phyloP scores from a whole-genome alignment of 768 basidiomycete species.

The Mycena latifolia region DNA sequence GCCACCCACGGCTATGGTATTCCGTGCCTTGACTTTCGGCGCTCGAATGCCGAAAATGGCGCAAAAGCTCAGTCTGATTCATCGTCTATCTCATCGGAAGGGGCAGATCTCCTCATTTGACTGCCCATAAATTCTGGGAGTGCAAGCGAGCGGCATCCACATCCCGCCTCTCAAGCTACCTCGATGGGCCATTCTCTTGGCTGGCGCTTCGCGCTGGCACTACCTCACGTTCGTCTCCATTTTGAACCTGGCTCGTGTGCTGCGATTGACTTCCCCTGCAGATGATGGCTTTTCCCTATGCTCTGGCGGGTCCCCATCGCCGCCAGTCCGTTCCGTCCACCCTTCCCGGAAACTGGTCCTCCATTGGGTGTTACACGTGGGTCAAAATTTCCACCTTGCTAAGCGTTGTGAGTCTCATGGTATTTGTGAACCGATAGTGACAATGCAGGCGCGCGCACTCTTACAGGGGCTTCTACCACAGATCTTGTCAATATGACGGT shows the following conservation, averaged over 20 bases:
- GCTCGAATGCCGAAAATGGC: no score
- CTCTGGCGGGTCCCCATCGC: conserved; percentile 38
- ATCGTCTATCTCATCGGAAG: no score
- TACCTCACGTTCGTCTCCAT: background rate
- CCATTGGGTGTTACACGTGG: conserved; percentile 74
- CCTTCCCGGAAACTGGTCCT: conserved; percentile 69
- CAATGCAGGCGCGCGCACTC: conserved; percentile 67
- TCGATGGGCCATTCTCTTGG: no score
- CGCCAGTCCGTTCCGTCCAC: conserved; percentile 55
- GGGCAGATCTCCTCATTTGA: no score
- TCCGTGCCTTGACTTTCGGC: no score
- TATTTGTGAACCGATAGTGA: conserved; percentile 56
- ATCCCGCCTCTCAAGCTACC: no score
- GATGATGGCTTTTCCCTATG: background rate
- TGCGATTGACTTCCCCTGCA: background rate
- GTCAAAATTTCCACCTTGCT: conserved; percentile 18
- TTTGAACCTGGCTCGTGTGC: background rate
- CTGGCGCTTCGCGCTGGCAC: background rate
- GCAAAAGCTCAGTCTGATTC: no score
- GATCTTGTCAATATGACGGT: conserved; percentile 72
- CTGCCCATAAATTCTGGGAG: no score
- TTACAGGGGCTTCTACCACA: conserved; percentile 60
- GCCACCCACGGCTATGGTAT: no score
- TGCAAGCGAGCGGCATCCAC: no score
- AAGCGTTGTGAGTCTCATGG: background rate